Evolutionary conservation across 768 basidiomycete species (phyloP).

Genomic region (Agaricus blazei): DNA sequence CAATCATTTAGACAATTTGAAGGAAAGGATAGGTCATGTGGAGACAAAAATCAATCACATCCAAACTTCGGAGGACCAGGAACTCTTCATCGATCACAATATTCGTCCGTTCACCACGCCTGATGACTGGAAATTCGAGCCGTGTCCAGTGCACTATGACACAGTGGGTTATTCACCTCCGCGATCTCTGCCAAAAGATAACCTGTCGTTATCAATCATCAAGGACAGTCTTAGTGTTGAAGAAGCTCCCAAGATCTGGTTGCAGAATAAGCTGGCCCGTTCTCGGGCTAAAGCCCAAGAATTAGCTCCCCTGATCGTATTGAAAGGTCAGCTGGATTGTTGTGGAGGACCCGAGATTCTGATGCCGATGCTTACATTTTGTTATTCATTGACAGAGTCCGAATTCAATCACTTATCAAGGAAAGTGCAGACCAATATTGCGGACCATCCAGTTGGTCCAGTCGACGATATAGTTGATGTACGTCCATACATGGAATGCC

Average conservation of each 20-base stretch:
- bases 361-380: constrained; percentile 1
- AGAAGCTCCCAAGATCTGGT: constrained; percentile 64
- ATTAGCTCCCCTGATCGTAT: constrained; percentile 46
- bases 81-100: constrained; percentile 70
- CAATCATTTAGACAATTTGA: constrained; percentile 54
- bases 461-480: constrained; percentile 58
- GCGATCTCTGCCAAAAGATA: background rate
- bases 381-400: constrained; percentile 11
- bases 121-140: constrained; percentile 69
- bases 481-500: constrained; percentile 16
- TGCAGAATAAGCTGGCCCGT: constrained; percentile 72
- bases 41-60: constrained; percentile 47
- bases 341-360: background rate
- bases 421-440: constrained; percentile 41
- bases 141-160: constrained; percentile 71
- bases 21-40: constrained; percentile 40
- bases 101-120: constrained; percentile 60
- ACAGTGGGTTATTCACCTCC: constrained; percentile 38
- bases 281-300: constrained; percentile 62
- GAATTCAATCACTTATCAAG: constrained; percentile 49
- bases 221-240: constrained; percentile 64
- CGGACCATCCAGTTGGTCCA: constrained; percentile 47
- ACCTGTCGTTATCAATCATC: constrained; percentile 6
- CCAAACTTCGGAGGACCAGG: constrained; percentile 57
- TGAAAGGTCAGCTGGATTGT: constrained; percentile 48